Percentiles rank a stretch among this genome's conserved stretches.
Evolutionary conservation across 2,329 filamentous ascomycete genomes (phyloP).

Genomic region (Trichoderma atroviride): DNA sequence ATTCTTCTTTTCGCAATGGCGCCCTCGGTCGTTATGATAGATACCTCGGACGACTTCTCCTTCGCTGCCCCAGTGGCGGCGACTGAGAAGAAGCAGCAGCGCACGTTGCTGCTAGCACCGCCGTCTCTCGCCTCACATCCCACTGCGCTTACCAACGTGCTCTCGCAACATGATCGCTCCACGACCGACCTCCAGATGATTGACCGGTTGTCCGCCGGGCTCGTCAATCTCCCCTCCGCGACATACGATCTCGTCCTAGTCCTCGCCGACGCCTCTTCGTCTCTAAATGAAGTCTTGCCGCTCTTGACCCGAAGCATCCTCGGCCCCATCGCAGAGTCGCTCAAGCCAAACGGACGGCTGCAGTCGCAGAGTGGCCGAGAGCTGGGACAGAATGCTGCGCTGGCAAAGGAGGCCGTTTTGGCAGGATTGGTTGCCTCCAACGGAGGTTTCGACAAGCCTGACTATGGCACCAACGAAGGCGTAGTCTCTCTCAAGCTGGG

Average conservation of each 20-base stretch:
- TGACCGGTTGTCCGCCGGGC: constrained; percentile 81
- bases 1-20: constrained; percentile 44
- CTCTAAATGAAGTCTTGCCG: constrained; percentile 57
- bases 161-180: constrained; percentile 72
- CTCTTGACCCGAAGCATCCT: constrained; percentile 59
- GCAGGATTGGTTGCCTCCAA: constrained; percentile 71
- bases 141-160: constrained; percentile 70
- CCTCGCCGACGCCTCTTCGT: constrained; percentile 63
- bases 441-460: constrained; percentile 74
- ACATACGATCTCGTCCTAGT: constrained; percentile 87
- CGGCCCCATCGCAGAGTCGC: constrained; percentile 23
- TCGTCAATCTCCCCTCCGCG: constrained; percentile 73
- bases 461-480: constrained; percentile 53
- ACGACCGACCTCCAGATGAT: constrained; percentile 95
- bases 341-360: constrained; percentile 25
- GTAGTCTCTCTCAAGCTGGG: constrained; percentile 56
- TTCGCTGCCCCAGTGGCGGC: constrained; percentile 36
- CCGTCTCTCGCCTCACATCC: constrained; percentile 87
- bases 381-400: not conserved
- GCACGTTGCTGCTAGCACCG: constrained; percentile 84
- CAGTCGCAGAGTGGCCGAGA: constrained; percentile 24
- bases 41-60: constrained; percentile 57
- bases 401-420: constrained; percentile 73
- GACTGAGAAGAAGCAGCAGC: constrained; percentile 39
- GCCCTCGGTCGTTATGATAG: constrained; percentile 57